phyloP scores from a whole-genome alignment of 2,329 filamentous ascomycete genomes.

The Calonectria multiphialidica region DNA sequence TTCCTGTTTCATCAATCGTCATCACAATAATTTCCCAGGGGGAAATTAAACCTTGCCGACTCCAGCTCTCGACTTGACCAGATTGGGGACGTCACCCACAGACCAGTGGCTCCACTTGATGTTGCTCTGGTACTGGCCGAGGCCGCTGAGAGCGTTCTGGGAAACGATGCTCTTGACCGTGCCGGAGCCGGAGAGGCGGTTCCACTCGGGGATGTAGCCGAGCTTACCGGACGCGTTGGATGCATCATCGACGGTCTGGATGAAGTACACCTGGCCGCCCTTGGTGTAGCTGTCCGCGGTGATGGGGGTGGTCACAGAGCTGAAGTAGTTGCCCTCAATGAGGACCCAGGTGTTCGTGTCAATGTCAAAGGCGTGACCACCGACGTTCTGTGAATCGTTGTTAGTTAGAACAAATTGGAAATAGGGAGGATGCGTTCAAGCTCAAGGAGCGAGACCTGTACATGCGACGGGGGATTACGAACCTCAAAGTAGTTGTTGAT shows the following conservation, averaged over 20 bases:
- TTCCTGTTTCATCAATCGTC: not conserved
- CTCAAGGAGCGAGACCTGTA: too few relatives aligned
- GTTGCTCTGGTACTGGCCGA: constrained; percentile 20
- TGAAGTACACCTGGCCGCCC: constrained; percentile 40
- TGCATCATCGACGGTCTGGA: constrained; percentile 40
- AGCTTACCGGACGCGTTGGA: not conserved
- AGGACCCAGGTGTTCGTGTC: constrained; percentile 57
- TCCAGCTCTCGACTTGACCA: constrained; percentile 22
- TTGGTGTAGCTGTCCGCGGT: constrained; percentile 24
- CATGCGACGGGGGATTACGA: not conserved
- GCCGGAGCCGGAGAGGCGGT: constrained; percentile 20
- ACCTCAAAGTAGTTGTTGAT: constrained; percentile 71
- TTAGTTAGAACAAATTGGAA: not conserved
- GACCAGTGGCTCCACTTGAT: constrained; percentile 22
- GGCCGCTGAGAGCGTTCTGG: constrained; percentile 12
- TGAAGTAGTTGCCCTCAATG: constrained; percentile 69
- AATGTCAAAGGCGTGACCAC: constrained; percentile 67
- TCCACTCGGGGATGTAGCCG: constrained; percentile 18
- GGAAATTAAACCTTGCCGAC: constrained; percentile 19
- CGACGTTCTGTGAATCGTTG: constrained; percentile 44
- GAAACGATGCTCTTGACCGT: constrained; percentile 17
- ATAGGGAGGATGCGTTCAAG: not conserved
- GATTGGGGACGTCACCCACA: constrained; percentile 23
- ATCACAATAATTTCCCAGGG: not conserved
- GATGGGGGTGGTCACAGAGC: constrained; percentile 58